Conservation (phyloP, 2,329 filamentous ascomycete genomes). For the Aspergillus melleus region DNA sequence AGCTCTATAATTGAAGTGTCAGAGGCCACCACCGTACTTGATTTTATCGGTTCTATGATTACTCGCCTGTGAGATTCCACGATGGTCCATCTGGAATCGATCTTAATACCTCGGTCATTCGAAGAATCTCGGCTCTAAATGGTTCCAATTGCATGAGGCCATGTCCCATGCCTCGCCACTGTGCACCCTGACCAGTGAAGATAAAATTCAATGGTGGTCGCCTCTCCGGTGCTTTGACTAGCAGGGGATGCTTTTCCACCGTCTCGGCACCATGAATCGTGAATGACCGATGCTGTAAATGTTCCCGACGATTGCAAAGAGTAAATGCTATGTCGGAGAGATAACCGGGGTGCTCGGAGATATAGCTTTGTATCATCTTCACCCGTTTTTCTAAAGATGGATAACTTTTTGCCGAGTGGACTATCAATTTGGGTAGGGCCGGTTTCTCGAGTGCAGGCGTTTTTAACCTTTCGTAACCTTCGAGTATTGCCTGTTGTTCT, state of each 20-base stretch:
- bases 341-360: background rate
- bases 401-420: background rate
- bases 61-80: background rate
- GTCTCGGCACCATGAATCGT: background rate
- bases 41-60: background rate
- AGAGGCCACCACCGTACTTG: too few species aligned
- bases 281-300: background rate
- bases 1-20: conserved; percentile 5
- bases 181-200: conserved; percentile 40
- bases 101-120: conserved; percentile 11
- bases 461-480: background rate
- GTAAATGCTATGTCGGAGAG: too few species aligned
- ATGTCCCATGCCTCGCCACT: conserved; percentile 33
- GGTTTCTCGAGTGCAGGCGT: background rate
- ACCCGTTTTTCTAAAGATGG: background rate
- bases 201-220: conserved; percentile 20
- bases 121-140: conserved; percentile 15
- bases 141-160: conserved; percentile 26
- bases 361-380: background rate
- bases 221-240: conserved; percentile 5
- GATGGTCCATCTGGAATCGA: conserved; percentile 20
- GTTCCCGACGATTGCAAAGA: background rate
- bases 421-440: background rate
- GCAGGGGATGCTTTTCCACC: conserved; percentile 1
- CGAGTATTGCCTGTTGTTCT: background rate